These are phyloP conservation scores for Lathyrus aphaca DNA, from an alignment of 306 rosid species.

Conservation along the genomic window DNA sequence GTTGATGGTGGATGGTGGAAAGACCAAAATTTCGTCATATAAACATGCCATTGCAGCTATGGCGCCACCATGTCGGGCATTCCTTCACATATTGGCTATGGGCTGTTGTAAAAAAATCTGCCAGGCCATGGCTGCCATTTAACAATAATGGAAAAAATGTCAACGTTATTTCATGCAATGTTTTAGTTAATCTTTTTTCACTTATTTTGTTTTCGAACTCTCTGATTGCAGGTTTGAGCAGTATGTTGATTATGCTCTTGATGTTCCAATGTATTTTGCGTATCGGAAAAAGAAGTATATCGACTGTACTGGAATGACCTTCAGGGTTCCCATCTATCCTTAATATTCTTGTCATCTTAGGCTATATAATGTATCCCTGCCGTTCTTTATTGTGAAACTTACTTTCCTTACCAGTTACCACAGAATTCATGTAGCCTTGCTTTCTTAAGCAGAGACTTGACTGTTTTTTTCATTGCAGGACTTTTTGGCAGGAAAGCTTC, in stretches of 20 bases:
- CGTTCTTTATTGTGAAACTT: slow-evolving; percentile 23
- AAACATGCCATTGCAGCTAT: background rate
- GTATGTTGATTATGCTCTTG: slow-evolving; percentile 95
- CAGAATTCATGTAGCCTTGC: slow-evolving; percentile 1
- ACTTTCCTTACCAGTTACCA: slow-evolving; percentile 3
- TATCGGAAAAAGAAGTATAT: slow-evolving; percentile 81
- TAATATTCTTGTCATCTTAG: slow-evolving; percentile 38
- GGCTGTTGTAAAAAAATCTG: background rate
- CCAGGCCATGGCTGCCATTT: background rate
- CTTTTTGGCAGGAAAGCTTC: slow-evolving; percentile 86
- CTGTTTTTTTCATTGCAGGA: slow-evolving; percentile 66
- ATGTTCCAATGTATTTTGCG: slow-evolving; percentile 95
- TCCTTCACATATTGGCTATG: background rate
- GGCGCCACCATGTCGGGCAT: background rate
- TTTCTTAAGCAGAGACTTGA: slow-evolving; percentile 28
- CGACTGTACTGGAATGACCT: slow-evolving; percentile 92
- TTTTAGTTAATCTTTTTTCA: slow-evolving; percentile 26
- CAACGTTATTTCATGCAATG: slow-evolving; percentile 27
- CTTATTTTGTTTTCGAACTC: slow-evolving; percentile 29
- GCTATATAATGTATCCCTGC: slow-evolving; percentile 37
- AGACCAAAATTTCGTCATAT: background rate
- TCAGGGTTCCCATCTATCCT: slow-evolving; percentile 78
- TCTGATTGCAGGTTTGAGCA: slow-evolving; percentile 78
- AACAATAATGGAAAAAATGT: background rate
- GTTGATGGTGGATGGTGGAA: background rate